Percentiles rank a stretch among this genome's conserved stretches.
Conservation (phyloP, 768 basidiomycete species). For the Hypsizygus marmoreus region DNA sequence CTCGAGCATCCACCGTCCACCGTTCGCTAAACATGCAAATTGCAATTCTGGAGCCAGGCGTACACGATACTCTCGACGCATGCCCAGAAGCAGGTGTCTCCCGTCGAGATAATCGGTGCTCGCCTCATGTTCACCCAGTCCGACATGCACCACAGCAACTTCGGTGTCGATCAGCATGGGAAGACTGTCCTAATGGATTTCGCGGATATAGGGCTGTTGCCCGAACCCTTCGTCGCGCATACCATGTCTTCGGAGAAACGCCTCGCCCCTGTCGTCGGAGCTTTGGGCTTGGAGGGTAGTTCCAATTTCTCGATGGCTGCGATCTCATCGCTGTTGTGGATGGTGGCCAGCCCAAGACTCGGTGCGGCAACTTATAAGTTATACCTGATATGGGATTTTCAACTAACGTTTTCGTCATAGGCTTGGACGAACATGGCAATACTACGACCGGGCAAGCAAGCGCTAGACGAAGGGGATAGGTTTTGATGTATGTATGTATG, state of each 20-base stretch:
- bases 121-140: constrained; percentile 9
- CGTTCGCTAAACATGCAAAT: no score
- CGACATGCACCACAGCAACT: constrained; percentile 12
- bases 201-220: constrained; percentile 6
- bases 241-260: neutral
- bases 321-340: no score
- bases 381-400: constrained; percentile 7
- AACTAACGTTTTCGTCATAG: constrained; percentile 8
- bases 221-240: constrained; percentile 5
- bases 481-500: neutral
- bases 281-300: constrained; percentile 6
- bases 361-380: no score
- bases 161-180: constrained; percentile 9
- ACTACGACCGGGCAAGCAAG: no score
- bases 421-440: constrained; percentile 5
- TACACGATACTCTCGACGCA: neutral
- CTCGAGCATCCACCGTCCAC: no score
- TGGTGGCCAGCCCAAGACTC: no score
- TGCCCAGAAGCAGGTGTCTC: neutral
- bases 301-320: constrained; percentile 6
- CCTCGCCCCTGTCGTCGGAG: neutral
- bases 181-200: constrained; percentile 8
- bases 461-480: neutral
- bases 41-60: no score
- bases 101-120: neutral